Evolutionary conservation across 2,329 filamentous ascomycete species (phyloP).

Genomic region (Aspergillus carbonarius): DNA sequence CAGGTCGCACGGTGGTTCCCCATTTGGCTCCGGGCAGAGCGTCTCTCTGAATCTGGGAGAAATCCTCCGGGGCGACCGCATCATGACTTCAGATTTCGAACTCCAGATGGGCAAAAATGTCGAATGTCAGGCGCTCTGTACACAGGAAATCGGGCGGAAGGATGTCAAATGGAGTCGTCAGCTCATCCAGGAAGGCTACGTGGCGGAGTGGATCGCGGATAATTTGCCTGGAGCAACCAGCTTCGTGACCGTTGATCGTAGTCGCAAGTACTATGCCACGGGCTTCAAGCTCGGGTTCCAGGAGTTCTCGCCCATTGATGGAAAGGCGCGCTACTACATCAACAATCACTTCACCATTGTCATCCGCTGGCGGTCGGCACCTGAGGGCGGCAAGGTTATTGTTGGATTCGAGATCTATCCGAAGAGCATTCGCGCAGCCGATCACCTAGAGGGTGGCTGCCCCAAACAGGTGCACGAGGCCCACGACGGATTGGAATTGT

Average conservation of each 20-base stretch:
- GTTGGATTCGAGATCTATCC: slow-evolving; percentile 89
- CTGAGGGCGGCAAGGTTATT: slow-evolving; percentile 73
- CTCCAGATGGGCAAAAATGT: slow-evolving; percentile 74
- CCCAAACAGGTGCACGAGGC: slow-evolving; percentile 65
- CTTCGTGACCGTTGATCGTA: slow-evolving; percentile 83
- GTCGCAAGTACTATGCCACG: slow-evolving; percentile 81
- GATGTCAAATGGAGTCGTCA: slow-evolving; percentile 68
- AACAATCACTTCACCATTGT: slow-evolving; percentile 89
- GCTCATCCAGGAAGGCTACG: slow-evolving; percentile 74
- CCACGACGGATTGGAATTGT: slow-evolving; percentile 66
- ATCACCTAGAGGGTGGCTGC: slow-evolving; percentile 65
- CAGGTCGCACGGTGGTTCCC: slow-evolving; percentile 62
- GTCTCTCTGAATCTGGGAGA: slow-evolving; percentile 83
- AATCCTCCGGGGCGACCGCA: slow-evolving; percentile 81
- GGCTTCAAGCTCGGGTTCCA: slow-evolving; percentile 86
- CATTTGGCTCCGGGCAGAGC: slow-evolving; percentile 71
- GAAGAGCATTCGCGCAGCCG: slow-evolving; percentile 70
- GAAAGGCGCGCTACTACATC: slow-evolving; percentile 67
- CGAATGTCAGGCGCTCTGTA: slow-evolving; percentile 72
- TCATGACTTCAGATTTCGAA: slow-evolving; percentile 80
- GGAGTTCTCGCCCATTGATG: slow-evolving; percentile 61
- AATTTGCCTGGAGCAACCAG: slow-evolving; percentile 86
- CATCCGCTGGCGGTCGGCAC: slow-evolving; percentile 71
- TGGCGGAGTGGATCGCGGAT: slow-evolving; percentile 92
- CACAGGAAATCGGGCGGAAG: slow-evolving; percentile 61